Conservation (phyloP, 768 basidiomycete genomes). For the Hydnum rufescens region DNA sequence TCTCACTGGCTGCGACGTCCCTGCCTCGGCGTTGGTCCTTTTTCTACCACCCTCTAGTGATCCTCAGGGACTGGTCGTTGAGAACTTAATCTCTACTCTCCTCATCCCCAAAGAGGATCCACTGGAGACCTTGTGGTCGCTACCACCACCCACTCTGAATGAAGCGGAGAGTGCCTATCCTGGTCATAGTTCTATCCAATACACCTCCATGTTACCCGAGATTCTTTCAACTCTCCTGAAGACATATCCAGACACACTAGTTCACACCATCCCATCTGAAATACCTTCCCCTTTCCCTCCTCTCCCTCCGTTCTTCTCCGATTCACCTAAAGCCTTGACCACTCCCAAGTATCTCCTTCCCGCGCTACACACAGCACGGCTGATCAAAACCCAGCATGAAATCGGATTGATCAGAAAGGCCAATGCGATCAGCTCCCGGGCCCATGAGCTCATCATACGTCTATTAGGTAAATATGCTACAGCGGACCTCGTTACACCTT, state of each 20-base stretch:
- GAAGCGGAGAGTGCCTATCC: slow-evolving; percentile 26
- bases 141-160: slow-evolving; percentile 52
- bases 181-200: slow-evolving; percentile 22
- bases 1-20: slow-evolving; percentile 59
- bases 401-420: slow-evolving; percentile 58
- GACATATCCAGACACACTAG: slow-evolving; percentile 31
- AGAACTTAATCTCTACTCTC: slow-evolving; percentile 27
- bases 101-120: slow-evolving; percentile 63
- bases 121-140: slow-evolving; percentile 72
- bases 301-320: slow-evolving; percentile 24
- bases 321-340: slow-evolving; percentile 23
- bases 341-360: slow-evolving; percentile 48
- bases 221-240: slow-evolving; percentile 27
- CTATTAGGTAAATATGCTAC: slow-evolving; percentile 61
- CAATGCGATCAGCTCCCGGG: slow-evolving; percentile 69
- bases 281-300: slow-evolving; percentile 28
- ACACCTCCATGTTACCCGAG: slow-evolving; percentile 27
- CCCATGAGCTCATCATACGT: slow-evolving; percentile 85
- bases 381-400: slow-evolving; percentile 60
- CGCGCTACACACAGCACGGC: slow-evolving; percentile 62
- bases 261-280: slow-evolving; percentile 42
- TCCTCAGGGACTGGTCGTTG: slow-evolving; percentile 19
- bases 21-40: slow-evolving; percentile 42
- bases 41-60: not conserved
- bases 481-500: slow-evolving; percentile 23